Evolutionary conservation across 108 stramenopile species (phyloP).

Genomic region (Phaeodactylum tricornutum): DNA sequence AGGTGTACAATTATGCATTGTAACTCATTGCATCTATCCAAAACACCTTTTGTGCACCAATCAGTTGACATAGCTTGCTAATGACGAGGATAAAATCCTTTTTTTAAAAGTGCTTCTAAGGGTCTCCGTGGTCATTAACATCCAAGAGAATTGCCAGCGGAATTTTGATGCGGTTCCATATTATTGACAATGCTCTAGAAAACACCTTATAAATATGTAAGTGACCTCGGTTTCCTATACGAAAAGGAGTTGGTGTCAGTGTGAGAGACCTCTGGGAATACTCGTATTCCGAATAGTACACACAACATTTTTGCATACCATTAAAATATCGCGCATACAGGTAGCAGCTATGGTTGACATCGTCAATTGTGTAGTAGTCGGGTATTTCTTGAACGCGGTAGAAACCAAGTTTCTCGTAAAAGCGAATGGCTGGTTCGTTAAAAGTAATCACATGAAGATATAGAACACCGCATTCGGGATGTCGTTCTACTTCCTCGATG

Average conservation of each 20-base stretch:
- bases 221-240: too few relatives aligned
- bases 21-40: constrained; percentile 1
- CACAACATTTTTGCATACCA: constrained; percentile 18
- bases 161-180: too few relatives aligned
- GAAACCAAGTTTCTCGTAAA: constrained; percentile 75
- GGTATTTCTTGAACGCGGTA: constrained; percentile 52
- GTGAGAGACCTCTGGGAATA: too few relatives aligned
- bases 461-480: constrained; percentile 44
- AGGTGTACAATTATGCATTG: constrained; percentile 35
- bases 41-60: constrained; percentile 1
- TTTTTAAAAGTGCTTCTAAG: too few relatives aligned
- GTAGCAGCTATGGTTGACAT: constrained; percentile 50
- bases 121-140: too few relatives aligned
- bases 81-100: too few relatives aligned
- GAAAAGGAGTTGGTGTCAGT: too few relatives aligned
- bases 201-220: too few relatives aligned
- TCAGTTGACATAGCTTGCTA: too few relatives aligned
- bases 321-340: constrained; percentile 77
- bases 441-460: constrained; percentile 75
- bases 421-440: constrained; percentile 64
- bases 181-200: too few relatives aligned
- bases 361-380: constrained; percentile 72
- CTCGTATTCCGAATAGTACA: too few relatives aligned
- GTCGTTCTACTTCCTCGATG: constrained; percentile 25
- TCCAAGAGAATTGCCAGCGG: too few relatives aligned